These are phyloP conservation scores for Phylloporus scabripes DNA, from an alignment of 768 basidiomycete genomes.

Conservation along the genomic window DNA sequence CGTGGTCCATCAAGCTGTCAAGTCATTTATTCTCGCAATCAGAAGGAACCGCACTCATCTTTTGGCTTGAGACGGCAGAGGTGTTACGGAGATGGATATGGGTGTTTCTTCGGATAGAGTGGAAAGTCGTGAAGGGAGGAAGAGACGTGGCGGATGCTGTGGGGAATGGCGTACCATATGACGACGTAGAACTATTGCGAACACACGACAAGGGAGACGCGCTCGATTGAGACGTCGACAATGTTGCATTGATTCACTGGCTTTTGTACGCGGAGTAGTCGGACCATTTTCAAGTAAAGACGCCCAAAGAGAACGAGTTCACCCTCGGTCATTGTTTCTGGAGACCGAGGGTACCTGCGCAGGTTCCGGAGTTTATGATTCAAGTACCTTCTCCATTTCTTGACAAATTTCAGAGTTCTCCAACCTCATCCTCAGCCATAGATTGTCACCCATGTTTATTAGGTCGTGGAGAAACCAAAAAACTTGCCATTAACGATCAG, in stretches of 20 bases:
- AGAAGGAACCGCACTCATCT: conserved; percentile 81
- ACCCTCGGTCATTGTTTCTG: neutral
- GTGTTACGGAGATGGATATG: conserved; percentile 92
- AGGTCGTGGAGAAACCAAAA: too few species aligned
- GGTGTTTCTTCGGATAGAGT: conserved; percentile 96
- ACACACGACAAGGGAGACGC: conserved; percentile 10
- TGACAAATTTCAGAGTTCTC: too few species aligned
- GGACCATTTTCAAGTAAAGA: neutral
- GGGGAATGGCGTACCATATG: conserved; percentile 5
- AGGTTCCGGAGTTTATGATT: too few species aligned
- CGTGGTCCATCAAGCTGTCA: conserved; percentile 90
- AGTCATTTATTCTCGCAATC: conserved; percentile 72
- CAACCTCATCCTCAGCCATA: too few species aligned
- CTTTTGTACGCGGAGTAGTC: neutral
- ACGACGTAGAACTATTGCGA: conserved; percentile 14
- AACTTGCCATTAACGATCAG: too few species aligned
- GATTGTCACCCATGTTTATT: too few species aligned
- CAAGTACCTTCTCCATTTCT: too few species aligned
- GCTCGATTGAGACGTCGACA: conserved; percentile 14
- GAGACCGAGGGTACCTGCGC: neutral
- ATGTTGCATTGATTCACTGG: conserved; percentile 14
- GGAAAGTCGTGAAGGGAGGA: conserved; percentile 77
- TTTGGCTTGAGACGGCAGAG: conserved; percentile 89
- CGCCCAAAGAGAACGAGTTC: neutral
- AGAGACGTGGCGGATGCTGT: conserved; percentile 6